Base-by-base conservation (phyloP, 768 basidiomycete species). In the Phaffia tasmanica region DNA sequence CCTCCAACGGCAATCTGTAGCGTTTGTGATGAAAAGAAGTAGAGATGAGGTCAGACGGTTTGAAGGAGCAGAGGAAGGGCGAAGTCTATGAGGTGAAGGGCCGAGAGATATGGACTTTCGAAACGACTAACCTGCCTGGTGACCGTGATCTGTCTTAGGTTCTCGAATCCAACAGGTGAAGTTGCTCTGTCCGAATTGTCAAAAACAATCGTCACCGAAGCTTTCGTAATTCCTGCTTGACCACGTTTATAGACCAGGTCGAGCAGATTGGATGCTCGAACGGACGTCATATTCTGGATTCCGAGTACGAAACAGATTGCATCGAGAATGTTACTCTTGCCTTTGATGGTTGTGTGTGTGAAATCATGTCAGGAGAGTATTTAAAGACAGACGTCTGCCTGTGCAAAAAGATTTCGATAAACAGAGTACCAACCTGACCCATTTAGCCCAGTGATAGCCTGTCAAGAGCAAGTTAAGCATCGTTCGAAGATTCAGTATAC, bases 191-290 rank as follows among this genome's bases (percentile, higher is more conserved):
- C 93, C 0, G 91, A 88, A 76, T 99, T 99, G 81, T 98, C 91
- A 73, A 99, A 99, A 1, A 99, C 93, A 73, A 98, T 91, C 35
- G 95, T 97, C 3, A 99, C 95, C 70, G 89, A 93, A 4, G 95
- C 95, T 79, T 94, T 93, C 15, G 89, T 90, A 68, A 98, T 81
- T 14, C 95, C 95, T 25, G 95, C 93, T 76, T 98, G 93, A 0
- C 95, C 95, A 48, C 95, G 87, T 77, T 99, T 99, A 82, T 99
- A 99, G 64, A 99, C 97, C 72, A 99, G 84, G 75, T 99, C 95
- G 76, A 91, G 88, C 74, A 95, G 88, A 78, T 97, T 98, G 70
- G 87, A 82, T 19, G 89, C 92, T 60, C 92, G 88, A 83, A 95
- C 93, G 69, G 86, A 85, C n/a, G 87, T 80, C 87, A 97, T 89